Conservation (phyloP, 2,329 filamentous ascomycete species). For the Cercospora brassicicola region DNA sequence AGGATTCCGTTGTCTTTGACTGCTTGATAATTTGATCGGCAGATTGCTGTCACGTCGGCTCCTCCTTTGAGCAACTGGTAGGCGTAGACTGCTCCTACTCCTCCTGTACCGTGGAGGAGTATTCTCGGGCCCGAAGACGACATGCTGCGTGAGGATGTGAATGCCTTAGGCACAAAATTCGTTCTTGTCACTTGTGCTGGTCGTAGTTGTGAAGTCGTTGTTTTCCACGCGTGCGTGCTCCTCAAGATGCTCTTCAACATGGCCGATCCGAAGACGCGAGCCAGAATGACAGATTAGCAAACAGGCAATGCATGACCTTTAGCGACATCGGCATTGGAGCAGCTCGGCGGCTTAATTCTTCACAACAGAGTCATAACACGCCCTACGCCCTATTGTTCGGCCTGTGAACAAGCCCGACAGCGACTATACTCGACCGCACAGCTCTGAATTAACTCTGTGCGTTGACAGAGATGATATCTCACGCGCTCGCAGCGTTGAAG, state of each 20-base stretch:
- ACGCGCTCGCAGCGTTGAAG: too few relatives aligned
- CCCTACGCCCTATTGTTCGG: too few relatives aligned
- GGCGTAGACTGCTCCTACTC: conserved; percentile 47
- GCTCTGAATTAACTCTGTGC: too few relatives aligned
- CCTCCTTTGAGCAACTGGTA: conserved; percentile 45
- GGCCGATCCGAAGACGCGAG: too few relatives aligned
- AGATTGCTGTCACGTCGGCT: conserved; percentile 45
- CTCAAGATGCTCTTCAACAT: not conserved
- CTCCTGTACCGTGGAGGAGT: conserved; percentile 48
- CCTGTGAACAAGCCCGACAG: too few relatives aligned
- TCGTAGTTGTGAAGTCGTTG: not conserved
- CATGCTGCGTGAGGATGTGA: not conserved
- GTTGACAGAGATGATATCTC: too few relatives aligned
- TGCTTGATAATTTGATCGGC: conserved; percentile 49
- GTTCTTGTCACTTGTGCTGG: not conserved
- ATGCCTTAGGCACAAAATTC: not conserved
- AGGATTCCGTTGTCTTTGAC: conserved; percentile 45
- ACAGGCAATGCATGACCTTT: not conserved
- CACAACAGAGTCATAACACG: too few relatives aligned
- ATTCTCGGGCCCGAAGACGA: conserved; percentile 29
- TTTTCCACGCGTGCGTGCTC: not conserved
- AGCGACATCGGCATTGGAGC: conserved; percentile 14
- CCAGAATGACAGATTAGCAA: too few relatives aligned
- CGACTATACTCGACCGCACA: too few relatives aligned
- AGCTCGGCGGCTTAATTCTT: not conserved